Base-by-base conservation (phyloP, 2,329 filamentous ascomycete species). In the Dendrostoma leiphaemia region DNA sequence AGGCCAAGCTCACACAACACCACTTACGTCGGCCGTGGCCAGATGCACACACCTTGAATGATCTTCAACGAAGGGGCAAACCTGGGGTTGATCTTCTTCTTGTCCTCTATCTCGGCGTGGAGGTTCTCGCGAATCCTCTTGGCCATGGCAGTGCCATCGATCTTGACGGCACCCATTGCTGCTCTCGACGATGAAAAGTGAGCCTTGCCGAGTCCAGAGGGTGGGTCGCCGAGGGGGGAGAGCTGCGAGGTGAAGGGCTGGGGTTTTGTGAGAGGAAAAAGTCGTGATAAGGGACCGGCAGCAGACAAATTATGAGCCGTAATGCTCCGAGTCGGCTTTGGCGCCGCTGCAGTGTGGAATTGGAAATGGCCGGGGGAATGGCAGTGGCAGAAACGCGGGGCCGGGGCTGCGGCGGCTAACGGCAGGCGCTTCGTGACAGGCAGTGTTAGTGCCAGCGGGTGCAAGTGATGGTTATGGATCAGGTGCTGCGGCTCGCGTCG, bases 71-170 rank as follows among this genome's bases (percentile, higher is more conserved):
- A 89, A 49, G 94, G 94, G 75, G 87, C 86, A 79, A 91, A 99
- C 64, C 91, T 83, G 37, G 93, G 89, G 70, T 97, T 97, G 58
- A 79, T 73, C 74, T 84, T 81, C 73, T 97, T 93, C 70, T 85
- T 88, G 69, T 89, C 79, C 63, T 84, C 81, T 72, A 99, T 95
- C 73, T 97, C 87, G 44, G 76, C 77, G 65, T 87, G 87, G 65
- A 99, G 81, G 59, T 82, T 81, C 76, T 92, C 90, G 59, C 94
- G 88, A 69, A 97, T 96, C 69, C 79, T 82, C 78, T 93, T 95
- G 64, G 94, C 94, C 76, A 97, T 91, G 70, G 90, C 91, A 53
- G 88, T 96, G 78, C 94, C 94, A 77, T 99, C 94, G 66, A 99
- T 94, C 79, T 91, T 96, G 65, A 81, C 84, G 63, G 91, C 93